Evolutionary conservation across 495 filamentous ascomycete species (phyloP).

Genomic region (Penicillium mononematosum): DNA sequence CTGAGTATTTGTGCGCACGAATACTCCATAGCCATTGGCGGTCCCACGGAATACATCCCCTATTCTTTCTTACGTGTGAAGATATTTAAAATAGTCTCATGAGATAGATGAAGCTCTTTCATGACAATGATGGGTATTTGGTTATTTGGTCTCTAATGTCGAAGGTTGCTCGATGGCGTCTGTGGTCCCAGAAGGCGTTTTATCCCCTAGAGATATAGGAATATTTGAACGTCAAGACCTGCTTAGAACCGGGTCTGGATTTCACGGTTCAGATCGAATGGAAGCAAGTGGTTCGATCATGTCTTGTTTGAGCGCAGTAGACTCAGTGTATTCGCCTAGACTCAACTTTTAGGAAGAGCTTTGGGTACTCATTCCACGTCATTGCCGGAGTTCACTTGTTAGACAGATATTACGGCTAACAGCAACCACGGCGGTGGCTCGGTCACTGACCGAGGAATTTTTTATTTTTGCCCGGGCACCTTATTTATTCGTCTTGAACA

Average conservation of each 20-base stretch:
- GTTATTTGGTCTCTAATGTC: slow-evolving; percentile 2
- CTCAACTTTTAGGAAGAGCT: background rate
- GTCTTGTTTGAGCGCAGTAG: background rate
- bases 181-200: background rate
- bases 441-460: background rate
- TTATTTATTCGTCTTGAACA: slow-evolving; percentile 50
- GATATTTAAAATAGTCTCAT: background rate
- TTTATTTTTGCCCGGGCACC: background rate
- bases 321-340: background rate
- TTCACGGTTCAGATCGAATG: background rate
- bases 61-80: background rate
- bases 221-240: background rate
- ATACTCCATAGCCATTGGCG: no score
- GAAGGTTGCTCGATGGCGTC: background rate
- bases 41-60: no score
- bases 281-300: background rate
- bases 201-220: background rate
- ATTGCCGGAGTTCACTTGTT: background rate
- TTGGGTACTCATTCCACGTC: background rate
- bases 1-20: no score
- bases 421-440: background rate
- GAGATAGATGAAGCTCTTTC: background rate
- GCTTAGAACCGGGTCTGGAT: background rate
- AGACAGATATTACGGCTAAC: background rate
- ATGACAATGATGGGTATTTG: slow-evolving; percentile 6